phyloP scores from a whole-genome alignment of 768 basidiomycete genomes.

The Gloeostereum incarnatum region DNA sequence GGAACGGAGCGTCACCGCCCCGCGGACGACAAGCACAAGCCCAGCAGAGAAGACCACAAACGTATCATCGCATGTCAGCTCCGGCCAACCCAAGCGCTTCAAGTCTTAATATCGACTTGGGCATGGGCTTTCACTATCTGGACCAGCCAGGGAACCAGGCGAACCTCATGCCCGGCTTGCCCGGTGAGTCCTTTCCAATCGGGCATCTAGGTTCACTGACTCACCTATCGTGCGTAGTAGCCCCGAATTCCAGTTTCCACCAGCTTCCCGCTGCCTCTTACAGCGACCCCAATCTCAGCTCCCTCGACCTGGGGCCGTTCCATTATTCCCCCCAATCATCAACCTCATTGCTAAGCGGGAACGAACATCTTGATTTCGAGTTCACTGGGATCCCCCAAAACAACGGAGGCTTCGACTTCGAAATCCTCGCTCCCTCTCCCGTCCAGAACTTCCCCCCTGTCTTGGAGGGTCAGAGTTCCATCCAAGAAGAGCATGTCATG shows the following conservation, averaged over 20 bases:
- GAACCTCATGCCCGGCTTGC: constrained; percentile 29
- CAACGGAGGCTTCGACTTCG: constrained; percentile 22
- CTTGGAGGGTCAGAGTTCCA: constrained; percentile 26
- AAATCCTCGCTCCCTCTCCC: constrained; percentile 17
- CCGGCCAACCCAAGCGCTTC: constrained; percentile 12
- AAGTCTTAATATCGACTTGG: constrained; percentile 10
- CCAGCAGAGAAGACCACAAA: constrained; percentile 16
- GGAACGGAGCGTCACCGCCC: constrained; percentile 14
- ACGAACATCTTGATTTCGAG: constrained; percentile 17
- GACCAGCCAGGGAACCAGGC: constrained; percentile 11
- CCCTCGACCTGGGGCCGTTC: constrained; percentile 20
- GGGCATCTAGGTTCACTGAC: constrained; percentile 11
- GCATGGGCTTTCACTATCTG: constrained; percentile 14
- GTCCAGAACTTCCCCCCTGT: constrained; percentile 16
- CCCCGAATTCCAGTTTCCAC: constrained; percentile 27
- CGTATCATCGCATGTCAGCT: constrained; percentile 23
- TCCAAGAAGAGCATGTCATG: constrained; percentile 51
- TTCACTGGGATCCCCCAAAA: constrained; percentile 23
- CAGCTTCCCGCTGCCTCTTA: constrained; percentile 23
- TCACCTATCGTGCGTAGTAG: constrained; percentile 17
- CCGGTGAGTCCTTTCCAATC: constrained; percentile 25
- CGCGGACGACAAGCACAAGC: constrained; percentile 15
- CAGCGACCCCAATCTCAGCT: constrained; percentile 19
- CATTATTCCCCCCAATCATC: constrained; percentile 19
- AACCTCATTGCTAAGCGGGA: constrained; percentile 19